Conservation (phyloP, 2,329 filamentous ascomycete species). For the Verruconis gallopava region DNA sequence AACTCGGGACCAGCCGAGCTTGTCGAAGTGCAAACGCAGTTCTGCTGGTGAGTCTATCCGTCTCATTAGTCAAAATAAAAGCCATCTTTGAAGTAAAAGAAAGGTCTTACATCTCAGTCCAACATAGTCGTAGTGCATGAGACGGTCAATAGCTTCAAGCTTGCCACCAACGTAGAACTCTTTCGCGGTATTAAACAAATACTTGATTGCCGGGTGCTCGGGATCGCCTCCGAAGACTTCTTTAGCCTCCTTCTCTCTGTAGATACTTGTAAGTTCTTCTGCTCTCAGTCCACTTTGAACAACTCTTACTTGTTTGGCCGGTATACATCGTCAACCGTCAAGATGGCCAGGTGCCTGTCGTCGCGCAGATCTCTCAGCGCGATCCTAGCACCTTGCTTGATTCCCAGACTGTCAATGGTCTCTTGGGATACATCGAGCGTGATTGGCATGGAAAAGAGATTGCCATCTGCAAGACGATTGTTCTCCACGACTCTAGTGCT, state of each 20-base stretch:
- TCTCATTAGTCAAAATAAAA: not conserved
- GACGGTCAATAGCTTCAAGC: conserved; percentile 84
- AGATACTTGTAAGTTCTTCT: conserved; percentile 15
- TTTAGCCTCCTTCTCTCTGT: conserved; percentile 73
- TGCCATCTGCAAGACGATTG: conserved; percentile 74
- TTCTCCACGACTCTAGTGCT: conserved; percentile 66
- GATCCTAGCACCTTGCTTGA: conserved; percentile 71
- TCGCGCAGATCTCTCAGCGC: conserved; percentile 92
- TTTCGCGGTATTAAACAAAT: conserved; percentile 66
- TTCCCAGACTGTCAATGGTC: conserved; percentile 58
- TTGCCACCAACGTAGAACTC: conserved; percentile 94
- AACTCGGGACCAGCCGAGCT: conserved; percentile 95
- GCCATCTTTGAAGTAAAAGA: conserved; percentile 1
- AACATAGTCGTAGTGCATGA: conserved; percentile 98
- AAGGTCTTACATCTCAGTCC: conserved; percentile 67
- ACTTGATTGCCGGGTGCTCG: conserved; percentile 83
- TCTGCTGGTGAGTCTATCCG: conserved; percentile 74
- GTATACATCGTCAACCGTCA: conserved; percentile 94
- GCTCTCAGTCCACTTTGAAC: conserved; percentile 8
- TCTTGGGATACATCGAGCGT: conserved; percentile 72
- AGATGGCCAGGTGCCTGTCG: conserved; percentile 87
- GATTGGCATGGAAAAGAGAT: conserved; percentile 94
- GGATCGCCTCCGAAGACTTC: conserved; percentile 87
- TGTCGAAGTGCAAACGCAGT: conserved; percentile 93
- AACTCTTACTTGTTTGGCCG: conserved; percentile 76